Evolutionary conservation across 1,139 yeast genomes (phyloP).

Genomic region (Diutina rugosa): DNA sequence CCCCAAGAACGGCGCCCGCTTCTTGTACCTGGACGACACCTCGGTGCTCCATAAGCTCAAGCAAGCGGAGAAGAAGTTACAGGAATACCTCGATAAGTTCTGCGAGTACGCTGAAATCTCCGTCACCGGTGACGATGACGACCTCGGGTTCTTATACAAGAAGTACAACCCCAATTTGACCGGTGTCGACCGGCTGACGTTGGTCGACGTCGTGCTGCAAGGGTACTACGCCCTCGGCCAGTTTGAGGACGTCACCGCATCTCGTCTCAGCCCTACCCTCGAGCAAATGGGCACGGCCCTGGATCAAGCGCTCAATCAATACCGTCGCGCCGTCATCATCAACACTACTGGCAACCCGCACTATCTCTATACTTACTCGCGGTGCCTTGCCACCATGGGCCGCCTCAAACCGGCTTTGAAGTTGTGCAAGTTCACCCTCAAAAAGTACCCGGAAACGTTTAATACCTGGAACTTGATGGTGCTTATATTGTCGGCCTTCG

Average conservation of each 20-base stretch:
- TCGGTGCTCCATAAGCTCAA: neutral
- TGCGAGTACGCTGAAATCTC: conserved; percentile 5
- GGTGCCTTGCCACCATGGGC: conserved; percentile 18
- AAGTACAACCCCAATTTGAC: conserved; percentile 24
- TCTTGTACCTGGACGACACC: neutral
- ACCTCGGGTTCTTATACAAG: conserved; percentile 24
- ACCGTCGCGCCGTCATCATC: conserved; percentile 25
- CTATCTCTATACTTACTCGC: conserved; percentile 25
- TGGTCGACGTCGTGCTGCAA: conserved; percentile 18
- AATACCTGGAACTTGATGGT: conserved; percentile 28
- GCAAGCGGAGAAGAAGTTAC: conserved; percentile 7
- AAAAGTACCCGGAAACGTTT: conserved; percentile 30
- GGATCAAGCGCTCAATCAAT: conserved; percentile 12
- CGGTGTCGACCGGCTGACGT: conserved; percentile 15
- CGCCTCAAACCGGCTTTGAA: conserved; percentile 18
- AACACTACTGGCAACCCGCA: conserved; percentile 25
- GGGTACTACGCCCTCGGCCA: conserved; percentile 30
- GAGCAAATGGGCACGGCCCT: conserved; percentile 10
- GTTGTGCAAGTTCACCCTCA: conserved; percentile 30
- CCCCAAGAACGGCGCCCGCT: conserved; percentile 10
- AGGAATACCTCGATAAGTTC: conserved; percentile 13
- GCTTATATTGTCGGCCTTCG: conserved; percentile 19
- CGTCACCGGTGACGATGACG: conserved; percentile 18
- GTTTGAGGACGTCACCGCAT: conserved; percentile 18
- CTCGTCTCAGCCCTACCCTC: conserved; percentile 15